Conservation (phyloP, 73 alveolate species). For the Paramecium biaurelia region DNA sequence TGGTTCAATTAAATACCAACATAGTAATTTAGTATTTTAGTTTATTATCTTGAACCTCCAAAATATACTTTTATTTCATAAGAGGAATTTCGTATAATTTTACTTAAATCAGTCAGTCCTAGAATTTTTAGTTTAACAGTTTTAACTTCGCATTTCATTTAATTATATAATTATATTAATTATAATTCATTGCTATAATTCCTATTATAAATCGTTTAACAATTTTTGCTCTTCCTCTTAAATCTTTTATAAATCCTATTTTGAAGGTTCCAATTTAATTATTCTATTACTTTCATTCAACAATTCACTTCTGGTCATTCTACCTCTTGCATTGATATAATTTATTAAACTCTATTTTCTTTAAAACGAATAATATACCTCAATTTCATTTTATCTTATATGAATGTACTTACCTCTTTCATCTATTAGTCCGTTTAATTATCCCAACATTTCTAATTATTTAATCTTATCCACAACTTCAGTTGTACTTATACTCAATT, state of each 20-base stretch:
- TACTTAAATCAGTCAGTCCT: neutral
- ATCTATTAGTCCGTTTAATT: slow-evolving; percentile 75
- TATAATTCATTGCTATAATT: neutral
- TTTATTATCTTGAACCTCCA: slow-evolving; percentile 3
- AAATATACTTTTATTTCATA: slow-evolving; percentile 3
- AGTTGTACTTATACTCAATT: slow-evolving; percentile 64
- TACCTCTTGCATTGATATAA: slow-evolving; percentile 62
- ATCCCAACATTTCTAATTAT: slow-evolving; percentile 64
- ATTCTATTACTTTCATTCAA: slow-evolving; percentile 59
- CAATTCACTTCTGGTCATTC: slow-evolving; percentile 63
- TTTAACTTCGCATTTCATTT: neutral
- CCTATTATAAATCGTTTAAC: slow-evolving; percentile 18
- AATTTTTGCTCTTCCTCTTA: slow-evolving; percentile 40
- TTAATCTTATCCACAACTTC: slow-evolving; percentile 75
- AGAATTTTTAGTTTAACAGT: neutral
- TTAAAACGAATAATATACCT: slow-evolving; percentile 23
- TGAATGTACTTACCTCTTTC: slow-evolving; percentile 87
- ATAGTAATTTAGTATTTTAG: slow-evolving; percentile 4
- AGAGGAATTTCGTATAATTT: neutral
- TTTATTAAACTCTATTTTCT: slow-evolving; percentile 55
- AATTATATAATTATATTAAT: neutral
- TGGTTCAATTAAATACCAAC: neutral
- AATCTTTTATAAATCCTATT: slow-evolving; percentile 23
- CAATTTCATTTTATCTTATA: slow-evolving; percentile 69
- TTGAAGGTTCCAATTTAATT: slow-evolving; percentile 62